These are phyloP conservation scores for Phytophthora pistaciae DNA, from an alignment of 352 stramenopile species.

Conservation along the genomic window DNA sequence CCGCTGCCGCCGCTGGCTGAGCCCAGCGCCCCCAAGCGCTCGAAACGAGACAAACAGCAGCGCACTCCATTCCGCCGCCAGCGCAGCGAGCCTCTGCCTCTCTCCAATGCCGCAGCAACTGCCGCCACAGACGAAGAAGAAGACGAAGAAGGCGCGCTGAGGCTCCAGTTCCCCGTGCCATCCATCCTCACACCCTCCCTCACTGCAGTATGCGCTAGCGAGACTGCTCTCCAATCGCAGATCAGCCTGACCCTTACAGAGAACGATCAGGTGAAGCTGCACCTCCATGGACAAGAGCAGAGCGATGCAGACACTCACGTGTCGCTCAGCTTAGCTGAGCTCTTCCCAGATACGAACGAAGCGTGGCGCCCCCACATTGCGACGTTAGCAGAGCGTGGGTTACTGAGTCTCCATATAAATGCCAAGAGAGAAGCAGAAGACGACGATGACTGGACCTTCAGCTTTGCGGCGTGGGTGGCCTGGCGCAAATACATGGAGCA, in stretches of 20 bases:
- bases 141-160: conserved; percentile 6
- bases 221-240: conserved; percentile 10
- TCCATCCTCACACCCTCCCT: conserved; percentile 10
- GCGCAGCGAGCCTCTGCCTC: conserved; percentile 10
- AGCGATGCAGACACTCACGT: conserved; percentile 14
- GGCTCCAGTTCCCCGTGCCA: conserved; percentile 19
- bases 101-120: conserved; percentile 9
- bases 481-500: conserved; percentile 43
- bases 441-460: conserved; percentile 20
- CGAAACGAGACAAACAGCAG: background rate
- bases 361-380: conserved; percentile 24
- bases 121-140: background rate
- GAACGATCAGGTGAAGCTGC: conserved; percentile 20
- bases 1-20: background rate
- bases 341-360: conserved; percentile 34
- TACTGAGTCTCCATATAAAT: conserved; percentile 53
- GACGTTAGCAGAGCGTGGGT: conserved; percentile 30
- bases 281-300: conserved; percentile 1
- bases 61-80: background rate
- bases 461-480: conserved; percentile 43
- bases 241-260: conserved; percentile 21
- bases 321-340: conserved; percentile 20
- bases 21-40: conserved; percentile 17
- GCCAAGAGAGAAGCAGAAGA: conserved; percentile 4
- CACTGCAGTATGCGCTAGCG: conserved; percentile 4